A percentile compares a stretch with the other conserved stretches of the same genome.
Conservation (phyloP, 352 stramenopile species). For the Globisporangium spiculum region DNA sequence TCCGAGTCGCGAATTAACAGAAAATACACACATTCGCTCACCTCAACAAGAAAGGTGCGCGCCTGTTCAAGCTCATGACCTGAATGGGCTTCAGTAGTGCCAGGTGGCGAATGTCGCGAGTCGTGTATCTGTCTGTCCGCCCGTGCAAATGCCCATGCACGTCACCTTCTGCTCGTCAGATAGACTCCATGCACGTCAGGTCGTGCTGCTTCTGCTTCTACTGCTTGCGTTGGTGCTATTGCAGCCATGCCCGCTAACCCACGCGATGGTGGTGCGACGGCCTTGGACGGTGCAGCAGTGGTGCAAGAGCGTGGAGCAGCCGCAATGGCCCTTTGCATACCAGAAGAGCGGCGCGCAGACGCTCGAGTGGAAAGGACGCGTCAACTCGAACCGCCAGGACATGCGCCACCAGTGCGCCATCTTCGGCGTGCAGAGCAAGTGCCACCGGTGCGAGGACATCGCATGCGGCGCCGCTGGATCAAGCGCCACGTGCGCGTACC, state of each 20-base stretch:
- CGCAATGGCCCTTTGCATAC: slow-evolving; percentile 94
- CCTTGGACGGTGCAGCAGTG: slow-evolving; percentile 85
- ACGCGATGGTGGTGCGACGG: slow-evolving; percentile 69
- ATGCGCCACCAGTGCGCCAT: slow-evolving; percentile 89
- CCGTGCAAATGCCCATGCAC: neutral
- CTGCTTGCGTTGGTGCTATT: slow-evolving; percentile 1
- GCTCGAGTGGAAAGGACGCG: slow-evolving; percentile 87
- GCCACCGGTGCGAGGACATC: slow-evolving; percentile 91
- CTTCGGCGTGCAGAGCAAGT: slow-evolving; percentile 91
- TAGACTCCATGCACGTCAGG: neutral
- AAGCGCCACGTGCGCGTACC: slow-evolving; percentile 72
- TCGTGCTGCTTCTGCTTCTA: neutral
- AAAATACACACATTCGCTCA: neutral
- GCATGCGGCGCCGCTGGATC: slow-evolving; percentile 42
- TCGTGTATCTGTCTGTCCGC: neutral
- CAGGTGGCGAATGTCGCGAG: neutral
- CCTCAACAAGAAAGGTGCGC: neutral
- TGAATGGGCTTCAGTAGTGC: neutral
- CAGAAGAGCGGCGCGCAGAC: slow-evolving; percentile 69
- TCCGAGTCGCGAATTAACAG: neutral
- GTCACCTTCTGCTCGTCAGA: neutral
- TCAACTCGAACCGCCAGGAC: slow-evolving; percentile 89
- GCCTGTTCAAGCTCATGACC: slow-evolving; percentile 1
- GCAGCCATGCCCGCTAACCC: neutral
- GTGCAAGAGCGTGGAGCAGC: slow-evolving; percentile 81